Evolutionary conservation across 495 filamentous ascomycete genomes (phyloP).

Genomic region (Talaromyces thailandensis): DNA sequence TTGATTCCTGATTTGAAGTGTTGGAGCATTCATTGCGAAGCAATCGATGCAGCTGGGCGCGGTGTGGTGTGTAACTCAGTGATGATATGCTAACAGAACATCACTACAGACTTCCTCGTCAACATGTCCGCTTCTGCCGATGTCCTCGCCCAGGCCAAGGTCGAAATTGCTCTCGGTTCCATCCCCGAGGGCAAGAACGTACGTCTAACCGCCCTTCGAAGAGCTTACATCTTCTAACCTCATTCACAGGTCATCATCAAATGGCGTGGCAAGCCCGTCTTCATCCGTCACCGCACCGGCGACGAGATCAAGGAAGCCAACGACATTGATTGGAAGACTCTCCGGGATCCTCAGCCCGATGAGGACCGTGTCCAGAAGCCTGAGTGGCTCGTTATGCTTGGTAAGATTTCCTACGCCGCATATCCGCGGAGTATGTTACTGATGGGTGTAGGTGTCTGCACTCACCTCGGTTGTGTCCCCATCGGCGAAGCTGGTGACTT

Average conservation of each 20-base stretch:
- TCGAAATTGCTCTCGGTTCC: conserved; percentile 83
- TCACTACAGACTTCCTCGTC: conserved; percentile 80
- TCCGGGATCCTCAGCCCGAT: conserved; percentile 89
- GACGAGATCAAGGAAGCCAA: conserved; percentile 82
- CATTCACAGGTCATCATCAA: conserved; percentile 98
- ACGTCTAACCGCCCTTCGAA: no score
- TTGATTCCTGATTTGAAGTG: not conserved
- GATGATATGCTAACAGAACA: not conserved
- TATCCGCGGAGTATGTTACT: not conserved
- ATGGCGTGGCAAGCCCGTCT: conserved; percentile 99
- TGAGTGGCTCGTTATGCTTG: conserved; percentile 98
- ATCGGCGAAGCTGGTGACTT: conserved; percentile 98
- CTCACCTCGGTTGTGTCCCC: conserved; percentile 96
- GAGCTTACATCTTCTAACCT: no score
- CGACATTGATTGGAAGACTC: conserved; percentile 58
- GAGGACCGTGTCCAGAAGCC: conserved; percentile 92
- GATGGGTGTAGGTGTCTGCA: conserved; percentile 71
- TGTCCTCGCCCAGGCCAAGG: conserved; percentile 97
- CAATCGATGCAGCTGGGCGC: no score
- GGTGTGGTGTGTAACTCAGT: not conserved
- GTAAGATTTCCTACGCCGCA: conserved; percentile 34
- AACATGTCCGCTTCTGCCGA: conserved; percentile 99
- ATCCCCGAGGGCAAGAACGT: conserved; percentile 99
- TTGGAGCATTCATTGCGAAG: not conserved
- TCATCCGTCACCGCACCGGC: conserved; percentile 95